Conservation (phyloP, 805 yeast species). For the Priceomyces melissophilus region DNA sequence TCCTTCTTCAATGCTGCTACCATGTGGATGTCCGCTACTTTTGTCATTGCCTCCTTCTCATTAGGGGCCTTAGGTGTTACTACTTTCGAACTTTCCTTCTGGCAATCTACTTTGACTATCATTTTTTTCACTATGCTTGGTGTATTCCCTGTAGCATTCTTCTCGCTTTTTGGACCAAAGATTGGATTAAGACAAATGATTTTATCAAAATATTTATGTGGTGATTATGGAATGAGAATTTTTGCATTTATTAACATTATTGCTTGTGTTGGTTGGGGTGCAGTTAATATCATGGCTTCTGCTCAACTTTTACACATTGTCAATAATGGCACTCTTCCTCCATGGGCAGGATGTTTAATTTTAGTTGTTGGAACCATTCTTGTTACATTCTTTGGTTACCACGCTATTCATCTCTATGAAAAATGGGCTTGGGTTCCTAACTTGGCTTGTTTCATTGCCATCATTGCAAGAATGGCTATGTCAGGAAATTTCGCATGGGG, state of each 20-base stretch:
- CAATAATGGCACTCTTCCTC: slow-evolving; percentile 65
- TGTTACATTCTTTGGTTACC: slow-evolving; percentile 82
- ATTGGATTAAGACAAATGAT: slow-evolving; percentile 89
- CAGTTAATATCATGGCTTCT: slow-evolving; percentile 85
- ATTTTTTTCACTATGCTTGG: slow-evolving; percentile 76
- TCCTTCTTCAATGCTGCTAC: slow-evolving; percentile 69
- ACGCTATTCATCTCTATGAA: slow-evolving; percentile 76
- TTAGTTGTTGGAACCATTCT: slow-evolving; percentile 63
- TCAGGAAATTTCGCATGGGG: slow-evolving; percentile 54
- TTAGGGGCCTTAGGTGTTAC: slow-evolving; percentile 64
- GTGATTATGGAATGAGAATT: slow-evolving; percentile 70
- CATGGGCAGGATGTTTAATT: slow-evolving; percentile 87
- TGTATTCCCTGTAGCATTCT: slow-evolving; percentile 73
- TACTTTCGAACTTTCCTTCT: slow-evolving; percentile 65
- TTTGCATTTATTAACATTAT: slow-evolving; percentile 74
- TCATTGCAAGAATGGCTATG: slow-evolving; percentile 72
- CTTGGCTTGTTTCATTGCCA: slow-evolving; percentile 64
- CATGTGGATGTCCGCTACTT: slow-evolving; percentile 90
- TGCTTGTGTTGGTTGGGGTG: slow-evolving; percentile 95
- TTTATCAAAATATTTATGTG: slow-evolving; percentile 71
- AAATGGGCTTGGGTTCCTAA: slow-evolving; percentile 89
- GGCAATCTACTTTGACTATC: slow-evolving; percentile 64
- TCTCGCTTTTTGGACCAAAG: slow-evolving; percentile 77
- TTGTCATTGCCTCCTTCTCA: slow-evolving; percentile 80
- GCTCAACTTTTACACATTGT: slow-evolving; percentile 81